These are phyloP conservation scores for Albatrellus ellisii DNA, from an alignment of 768 basidiomycete species.

Conservation along the genomic window DNA sequence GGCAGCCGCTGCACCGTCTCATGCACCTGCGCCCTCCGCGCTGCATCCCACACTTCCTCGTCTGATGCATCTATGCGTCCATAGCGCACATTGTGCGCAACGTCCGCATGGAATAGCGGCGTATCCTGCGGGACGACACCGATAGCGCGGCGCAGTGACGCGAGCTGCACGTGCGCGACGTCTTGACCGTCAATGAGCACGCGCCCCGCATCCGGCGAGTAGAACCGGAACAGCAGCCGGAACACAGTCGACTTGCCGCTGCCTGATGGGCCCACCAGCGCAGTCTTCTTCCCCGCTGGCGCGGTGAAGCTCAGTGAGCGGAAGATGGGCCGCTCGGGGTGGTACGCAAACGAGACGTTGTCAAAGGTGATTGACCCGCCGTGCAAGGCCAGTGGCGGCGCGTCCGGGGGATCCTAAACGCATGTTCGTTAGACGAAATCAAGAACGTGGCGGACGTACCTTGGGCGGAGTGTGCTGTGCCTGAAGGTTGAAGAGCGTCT, in stretches of 20 bases:
- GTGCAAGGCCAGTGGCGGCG: constrained; percentile 51
- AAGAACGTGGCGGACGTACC: constrained; percentile 24
- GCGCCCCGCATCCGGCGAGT: constrained; percentile 67
- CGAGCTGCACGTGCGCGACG: constrained; percentile 56
- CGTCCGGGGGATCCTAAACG: constrained; percentile 52
- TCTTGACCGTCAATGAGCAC: constrained; percentile 87
- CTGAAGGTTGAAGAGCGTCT: constrained; percentile 82
- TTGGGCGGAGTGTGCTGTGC: constrained; percentile 62
- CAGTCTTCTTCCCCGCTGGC: constrained; percentile 93
- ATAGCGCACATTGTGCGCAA: constrained; percentile 92
- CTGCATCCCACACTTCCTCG: constrained; percentile 76
- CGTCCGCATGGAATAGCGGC: constrained; percentile 90
- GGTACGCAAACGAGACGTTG: constrained; percentile 85
- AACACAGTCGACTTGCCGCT: constrained; percentile 97
- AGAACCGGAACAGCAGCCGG: constrained; percentile 89
- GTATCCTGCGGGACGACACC: constrained; percentile 99
- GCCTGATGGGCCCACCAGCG: constrained; percentile 93
- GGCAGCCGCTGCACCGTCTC: constrained; percentile 69
- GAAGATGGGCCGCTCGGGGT: constrained; percentile 89
- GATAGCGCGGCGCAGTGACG: constrained; percentile 58
- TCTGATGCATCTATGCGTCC: constrained; percentile 80
- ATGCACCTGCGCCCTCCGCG: constrained; percentile 80
- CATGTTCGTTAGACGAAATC: neutral
- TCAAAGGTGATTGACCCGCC: constrained; percentile 91
- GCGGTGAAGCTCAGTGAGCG: constrained; percentile 76